Base-by-base conservation (phyloP, 371 early-diverging fungal species). In the Chytridiales sp. region DNA sequence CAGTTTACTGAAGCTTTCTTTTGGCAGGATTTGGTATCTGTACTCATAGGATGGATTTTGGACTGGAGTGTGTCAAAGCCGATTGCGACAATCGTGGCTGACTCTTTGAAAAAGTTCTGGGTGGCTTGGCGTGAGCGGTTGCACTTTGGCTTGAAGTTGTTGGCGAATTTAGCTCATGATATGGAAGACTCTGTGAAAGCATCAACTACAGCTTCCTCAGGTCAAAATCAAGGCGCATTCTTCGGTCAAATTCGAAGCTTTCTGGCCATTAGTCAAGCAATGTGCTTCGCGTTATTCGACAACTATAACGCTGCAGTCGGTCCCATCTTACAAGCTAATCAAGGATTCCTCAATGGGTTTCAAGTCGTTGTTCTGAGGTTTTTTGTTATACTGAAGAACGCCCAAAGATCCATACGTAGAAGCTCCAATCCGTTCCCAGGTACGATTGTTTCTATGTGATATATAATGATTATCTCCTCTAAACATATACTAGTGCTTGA, bases 11-110 rank as follows among this genome's bases (percentile, higher is more conserved):
- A 47, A 13, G n/a, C n/a, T n/a, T n/a, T n/a, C 21, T 27, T 36
- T 11, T 36, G n/a, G 4, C 64, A 88, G 83, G 82, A 83, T 41
- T 72, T 87, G 27, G 72, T 85, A 41, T 82, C 85, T 61, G 62
- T 85, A 6, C 68, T 89, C 4, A 79, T 86, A n/a, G 87, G 85
- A 4, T 87, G 88, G 88, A 75, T 79, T 66, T 76, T 83, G 46
- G 87, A 87, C 58, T 62, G 70, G 9, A 59, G 56, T n/a, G 47
- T 82, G 22, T 62, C 75, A 0, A 75, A 73, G n/a, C 27, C 65
- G 13, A 70, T 77, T 13, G 61, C 73, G 47, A 46, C 43, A 5
- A 64, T 75, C 13, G 27, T 52, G 36, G 4, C 52, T 43, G 71
- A 75, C 60, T 80, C 55, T 47, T 83, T 35, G 73, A 74, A 52